Conservation (phyloP, 495 filamentous ascomycete species). For the Cercophora samala region DNA sequence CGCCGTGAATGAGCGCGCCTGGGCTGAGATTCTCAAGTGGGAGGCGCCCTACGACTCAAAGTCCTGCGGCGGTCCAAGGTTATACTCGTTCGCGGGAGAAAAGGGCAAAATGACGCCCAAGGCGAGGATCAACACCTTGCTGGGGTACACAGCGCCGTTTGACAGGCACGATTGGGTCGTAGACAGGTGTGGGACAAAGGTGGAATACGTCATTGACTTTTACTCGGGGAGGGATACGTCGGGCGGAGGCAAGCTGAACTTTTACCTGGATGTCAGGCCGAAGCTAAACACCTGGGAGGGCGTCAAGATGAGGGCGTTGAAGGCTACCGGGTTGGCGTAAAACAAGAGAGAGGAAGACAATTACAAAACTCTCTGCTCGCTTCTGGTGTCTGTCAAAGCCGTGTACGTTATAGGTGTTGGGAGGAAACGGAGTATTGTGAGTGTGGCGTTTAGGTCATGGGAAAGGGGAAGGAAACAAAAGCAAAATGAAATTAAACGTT, state of each 20-base stretch:
- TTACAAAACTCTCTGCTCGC: not conserved
- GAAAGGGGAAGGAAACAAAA: not conserved
- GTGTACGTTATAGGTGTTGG: not conserved
- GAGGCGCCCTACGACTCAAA: constrained; percentile 56
- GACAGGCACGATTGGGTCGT: constrained; percentile 98
- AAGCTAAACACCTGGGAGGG: constrained; percentile 93
- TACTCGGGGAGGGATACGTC: constrained; percentile 69
- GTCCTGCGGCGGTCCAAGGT: constrained; percentile 72
- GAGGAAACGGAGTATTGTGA: not conserved
- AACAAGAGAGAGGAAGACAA: not conserved
- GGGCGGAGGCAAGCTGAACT: constrained; percentile 67
- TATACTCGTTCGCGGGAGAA: constrained; percentile 81
- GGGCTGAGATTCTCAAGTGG: constrained; percentile 81
- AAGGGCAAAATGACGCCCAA: constrained; percentile 67
- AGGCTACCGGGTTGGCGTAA: constrained; percentile 58
- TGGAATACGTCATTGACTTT: constrained; percentile 98
- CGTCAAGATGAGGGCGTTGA: constrained; percentile 72
- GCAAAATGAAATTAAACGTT: not conserved
- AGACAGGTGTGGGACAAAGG: constrained; percentile 79
- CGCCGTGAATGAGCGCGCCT: constrained; percentile 88
- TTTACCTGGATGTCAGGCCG: constrained; percentile 91
- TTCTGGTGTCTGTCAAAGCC: not conserved
- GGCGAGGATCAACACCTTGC: constrained; percentile 71
- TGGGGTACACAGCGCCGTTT: constrained; percentile 89
- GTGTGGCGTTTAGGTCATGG: not conserved